Evolutionary conservation across 2,329 filamentous ascomycete genomes (phyloP), one percentile per base, ranked within the genome.

Genomic region (Fusarium buharicum): DNA sequence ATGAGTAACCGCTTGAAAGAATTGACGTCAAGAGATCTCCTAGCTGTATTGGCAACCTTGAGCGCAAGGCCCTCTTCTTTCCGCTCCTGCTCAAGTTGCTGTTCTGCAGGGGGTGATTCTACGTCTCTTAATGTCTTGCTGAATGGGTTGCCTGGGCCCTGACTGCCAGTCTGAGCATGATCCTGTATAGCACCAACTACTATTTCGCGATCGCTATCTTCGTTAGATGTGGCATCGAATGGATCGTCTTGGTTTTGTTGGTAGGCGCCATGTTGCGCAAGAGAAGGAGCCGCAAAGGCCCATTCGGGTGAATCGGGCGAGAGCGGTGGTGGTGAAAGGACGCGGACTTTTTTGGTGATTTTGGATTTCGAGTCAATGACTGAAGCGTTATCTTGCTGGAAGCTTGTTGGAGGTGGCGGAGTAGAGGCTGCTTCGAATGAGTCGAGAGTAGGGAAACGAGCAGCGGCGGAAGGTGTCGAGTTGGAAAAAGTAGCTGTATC

Each of bases 1-100:
- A 95, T 81, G 43, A 95, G 81, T 59, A 95, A 77, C 56, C 88
- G 84, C 70, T 88, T 88, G 77, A 95, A 95, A 8, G 90, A 87
- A 71, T 92, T 87, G 1, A 94, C 91, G 71, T 95, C 90, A 62
- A 94, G 76, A 0, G 86, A 82, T 16, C 74, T 77, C 64, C 77
- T 81, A 16, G 64, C 66, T 3, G 71, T 63, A 37, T 74, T 71
- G 27, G 70, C 70, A 30, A 72, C 73, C 59, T 73, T 76, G 44
- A 76, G 70, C 10, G 60, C 72, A 53, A 58, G 71, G 12, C 59
- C 75, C 68, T 65, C 75, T 50, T 66, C 74, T 68, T 61, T 67
- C 28, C 67, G 62, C 62, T 75, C 71, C 36, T 66, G 55, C 47
- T 72, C 67, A 18, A 77, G 70, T 16, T 73, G 67, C 34, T 72